These are phyloP conservation scores for Fraxinus sp. DNA, from an alignment of 305 asterid genomes.

Conservation along the genomic window DNA sequence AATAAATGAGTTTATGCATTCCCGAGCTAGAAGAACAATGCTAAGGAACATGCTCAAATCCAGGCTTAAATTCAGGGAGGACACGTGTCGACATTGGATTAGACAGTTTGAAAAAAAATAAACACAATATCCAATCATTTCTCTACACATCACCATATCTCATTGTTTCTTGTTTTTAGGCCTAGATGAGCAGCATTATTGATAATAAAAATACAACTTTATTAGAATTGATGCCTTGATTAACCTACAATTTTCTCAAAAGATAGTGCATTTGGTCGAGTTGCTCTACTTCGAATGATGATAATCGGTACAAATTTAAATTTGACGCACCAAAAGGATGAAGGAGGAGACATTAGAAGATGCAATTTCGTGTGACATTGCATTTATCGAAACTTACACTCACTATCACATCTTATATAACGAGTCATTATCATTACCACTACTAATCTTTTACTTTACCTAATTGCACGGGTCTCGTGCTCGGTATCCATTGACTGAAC, in stretches of 20 bases:
- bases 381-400: background rate
- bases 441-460: background rate
- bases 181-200: too few species aligned
- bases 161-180: too few species aligned
- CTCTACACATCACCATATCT: too few species aligned
- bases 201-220: background rate
- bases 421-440: background rate
- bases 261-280: background rate
- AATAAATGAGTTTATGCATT: background rate
- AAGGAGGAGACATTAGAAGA: background rate
- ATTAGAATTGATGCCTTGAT: background rate
- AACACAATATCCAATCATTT: too few species aligned
- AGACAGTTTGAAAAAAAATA: too few species aligned
- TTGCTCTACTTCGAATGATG: constrained; percentile 22
- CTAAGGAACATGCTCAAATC: too few species aligned
- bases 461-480: background rate
- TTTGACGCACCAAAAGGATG: constrained; percentile 8
- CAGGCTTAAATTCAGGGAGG: too few species aligned
- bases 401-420: background rate
- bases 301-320: constrained; percentile 22
- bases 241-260: too few species aligned
- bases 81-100: too few species aligned
- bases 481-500: background rate
- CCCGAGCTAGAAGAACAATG: too few species aligned
- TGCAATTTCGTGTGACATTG: constrained; percentile 13